phyloP scores from a whole-genome alignment of 179 eudicot species.

The Gypsophila paniculata region DNA sequence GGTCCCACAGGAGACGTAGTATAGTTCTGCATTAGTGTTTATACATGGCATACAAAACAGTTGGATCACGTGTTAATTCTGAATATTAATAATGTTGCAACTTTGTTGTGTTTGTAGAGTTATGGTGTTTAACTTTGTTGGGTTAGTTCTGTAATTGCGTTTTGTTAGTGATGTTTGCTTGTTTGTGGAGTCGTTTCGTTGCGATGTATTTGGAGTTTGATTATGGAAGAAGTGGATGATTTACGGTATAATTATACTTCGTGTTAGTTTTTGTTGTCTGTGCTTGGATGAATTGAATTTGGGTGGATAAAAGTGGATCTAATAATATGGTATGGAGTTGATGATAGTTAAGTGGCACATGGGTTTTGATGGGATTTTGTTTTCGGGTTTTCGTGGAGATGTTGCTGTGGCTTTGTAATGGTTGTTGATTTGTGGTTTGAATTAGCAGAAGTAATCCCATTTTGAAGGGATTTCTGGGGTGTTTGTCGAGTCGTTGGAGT shows the following conservation, averaged over 20 bases:
- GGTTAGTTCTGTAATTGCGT: no score
- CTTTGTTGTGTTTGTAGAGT: constrained; percentile 13
- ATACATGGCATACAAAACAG: constrained; percentile 10
- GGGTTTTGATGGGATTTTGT: constrained; percentile 15
- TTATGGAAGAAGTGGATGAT: constrained; percentile 11
- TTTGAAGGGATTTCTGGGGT: constrained; percentile 15
- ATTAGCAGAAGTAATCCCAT: constrained; percentile 15
- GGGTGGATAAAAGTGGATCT: constrained; percentile 26
- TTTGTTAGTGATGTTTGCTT: no score
- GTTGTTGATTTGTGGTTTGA: constrained; percentile 23
- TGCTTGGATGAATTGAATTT: constrained; percentile 22
- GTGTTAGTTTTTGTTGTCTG: constrained; percentile 19
- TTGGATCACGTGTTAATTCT: constrained; percentile 33
- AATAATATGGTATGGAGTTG: constrained; percentile 3
- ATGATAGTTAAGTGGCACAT: no score
- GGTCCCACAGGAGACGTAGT: neutral
- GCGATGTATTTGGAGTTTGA: constrained; percentile 13
- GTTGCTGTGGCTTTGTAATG: constrained; percentile 9
- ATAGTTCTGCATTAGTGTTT: neutral
- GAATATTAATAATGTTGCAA: constrained; percentile 4
- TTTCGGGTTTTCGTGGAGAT: constrained; percentile 23
- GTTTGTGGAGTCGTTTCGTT: constrained; percentile 15
- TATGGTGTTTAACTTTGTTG: no score
- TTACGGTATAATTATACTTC: constrained; percentile 10
- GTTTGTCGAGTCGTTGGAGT: constrained; percentile 16